Conservation (phyloP, 176 grass and related monocot genomes). For the Bothriochloa decipiens region DNA sequence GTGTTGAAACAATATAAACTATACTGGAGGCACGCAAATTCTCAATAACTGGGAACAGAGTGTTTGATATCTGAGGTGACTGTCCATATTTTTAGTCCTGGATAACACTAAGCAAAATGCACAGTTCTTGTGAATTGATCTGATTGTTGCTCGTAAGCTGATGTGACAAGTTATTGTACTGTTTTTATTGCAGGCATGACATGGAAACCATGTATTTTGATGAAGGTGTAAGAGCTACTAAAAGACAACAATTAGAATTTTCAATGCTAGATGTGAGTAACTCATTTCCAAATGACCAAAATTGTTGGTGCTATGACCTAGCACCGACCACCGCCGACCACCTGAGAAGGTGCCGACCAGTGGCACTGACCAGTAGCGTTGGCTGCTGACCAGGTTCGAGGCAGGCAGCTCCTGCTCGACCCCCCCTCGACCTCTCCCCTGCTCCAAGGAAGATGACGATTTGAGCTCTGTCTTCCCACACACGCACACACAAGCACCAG, state of each 20-base stretch:
- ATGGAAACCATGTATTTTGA: conserved; percentile 89
- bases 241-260: conserved; percentile 70
- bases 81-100: conserved; percentile 4
- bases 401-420: no score
- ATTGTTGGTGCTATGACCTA: no score
- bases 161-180: not conserved
- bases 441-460: no score
- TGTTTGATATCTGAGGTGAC: conserved; percentile 12
- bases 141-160: not conserved
- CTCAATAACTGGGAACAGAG: not conserved
- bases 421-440: no score
- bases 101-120: not conserved
- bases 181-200: conserved; percentile 70
- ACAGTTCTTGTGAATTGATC: not conserved
- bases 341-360: no score
- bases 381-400: no score
- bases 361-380: no score
- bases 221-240: conserved; percentile 79
- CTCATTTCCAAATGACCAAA: not conserved
- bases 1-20: conserved; percentile 7
- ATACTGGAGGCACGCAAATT: not conserved
- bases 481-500: no score
- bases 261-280: conserved; percentile 75
- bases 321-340: no score
- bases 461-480: no score